Evolutionary conservation across 176 grass and related monocot species (phyloP).

Genomic region (Rhynchospora pubera): DNA sequence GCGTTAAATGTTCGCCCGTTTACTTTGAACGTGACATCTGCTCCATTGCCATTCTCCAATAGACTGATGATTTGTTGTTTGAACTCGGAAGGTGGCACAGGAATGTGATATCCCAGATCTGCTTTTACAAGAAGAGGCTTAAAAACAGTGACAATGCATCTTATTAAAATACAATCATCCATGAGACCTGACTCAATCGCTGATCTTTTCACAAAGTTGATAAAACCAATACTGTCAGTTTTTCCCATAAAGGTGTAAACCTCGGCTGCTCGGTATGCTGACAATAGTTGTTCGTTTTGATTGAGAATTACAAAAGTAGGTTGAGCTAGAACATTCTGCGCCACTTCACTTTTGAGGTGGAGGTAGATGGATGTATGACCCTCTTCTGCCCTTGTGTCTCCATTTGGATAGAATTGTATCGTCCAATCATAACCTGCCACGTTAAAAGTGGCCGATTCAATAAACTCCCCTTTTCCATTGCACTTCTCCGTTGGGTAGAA

Average conservation of each 20-base stretch:
- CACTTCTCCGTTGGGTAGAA: background rate
- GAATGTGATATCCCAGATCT: background rate
- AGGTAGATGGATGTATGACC: background rate
- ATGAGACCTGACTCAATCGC: too few species aligned
- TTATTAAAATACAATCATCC: too few species aligned
- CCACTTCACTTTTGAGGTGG: background rate
- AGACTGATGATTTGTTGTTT: constrained; percentile 7
- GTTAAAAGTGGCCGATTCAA: background rate
- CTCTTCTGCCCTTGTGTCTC: background rate
- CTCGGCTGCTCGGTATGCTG: too few species aligned
- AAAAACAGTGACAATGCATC: too few species aligned
- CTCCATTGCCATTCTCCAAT: constrained; percentile 1
- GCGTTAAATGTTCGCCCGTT: background rate
- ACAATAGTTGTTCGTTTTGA: too few species aligned
- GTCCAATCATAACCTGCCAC: background rate
- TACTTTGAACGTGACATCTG: constrained; percentile 17
- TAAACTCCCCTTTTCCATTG: too few species aligned
- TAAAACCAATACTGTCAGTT: too few species aligned
- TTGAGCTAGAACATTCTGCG: too few species aligned
- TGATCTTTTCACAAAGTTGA: too few species aligned
- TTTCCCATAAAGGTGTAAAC: too few species aligned
- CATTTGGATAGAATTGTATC: background rate
- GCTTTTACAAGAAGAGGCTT: background rate
- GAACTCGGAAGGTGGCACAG: constrained; percentile 5
- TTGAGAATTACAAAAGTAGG: too few species aligned